These are phyloP conservation scores for Tetradesmus lagerheimii DNA, from an alignment of 139 green algal genomes.

Conservation along the genomic window DNA sequence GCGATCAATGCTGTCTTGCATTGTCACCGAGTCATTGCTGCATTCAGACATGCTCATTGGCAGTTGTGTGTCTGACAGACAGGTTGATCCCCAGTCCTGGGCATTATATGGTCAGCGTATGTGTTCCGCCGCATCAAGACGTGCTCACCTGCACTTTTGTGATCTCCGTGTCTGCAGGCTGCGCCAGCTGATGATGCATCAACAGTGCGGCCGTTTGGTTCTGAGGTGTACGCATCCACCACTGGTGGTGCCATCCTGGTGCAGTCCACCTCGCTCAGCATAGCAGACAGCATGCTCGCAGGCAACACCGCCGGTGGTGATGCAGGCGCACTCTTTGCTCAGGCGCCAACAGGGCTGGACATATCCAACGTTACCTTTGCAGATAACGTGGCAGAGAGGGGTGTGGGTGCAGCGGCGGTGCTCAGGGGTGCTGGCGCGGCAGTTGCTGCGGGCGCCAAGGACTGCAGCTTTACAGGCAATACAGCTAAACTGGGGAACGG, in stretches of 20 bases:
- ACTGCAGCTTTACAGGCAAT: background rate
- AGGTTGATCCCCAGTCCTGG: no score
- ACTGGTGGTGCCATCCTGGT: conserved; percentile 4
- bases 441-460: background rate
- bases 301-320: background rate
- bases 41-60: no score
- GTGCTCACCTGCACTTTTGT: no score
- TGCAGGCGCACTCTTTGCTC: background rate
- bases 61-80: no score
- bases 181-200: background rate
- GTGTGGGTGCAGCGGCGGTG: background rate
- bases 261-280: background rate
- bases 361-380: background rate
- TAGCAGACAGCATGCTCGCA: background rate
- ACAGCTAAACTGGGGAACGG: background rate
- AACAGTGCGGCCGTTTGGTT: background rate
- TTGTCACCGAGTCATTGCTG: no score
- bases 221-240: background rate
- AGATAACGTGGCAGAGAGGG: background rate
- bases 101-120: no score
- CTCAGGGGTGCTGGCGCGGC: background rate
- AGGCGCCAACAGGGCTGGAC: background rate
- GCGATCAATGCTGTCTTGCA: no score
- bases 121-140: no score
- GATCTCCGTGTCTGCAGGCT: background rate